Conservation (phyloP, 768 basidiomycete genomes). For the Daedaleopsis nitida region DNA sequence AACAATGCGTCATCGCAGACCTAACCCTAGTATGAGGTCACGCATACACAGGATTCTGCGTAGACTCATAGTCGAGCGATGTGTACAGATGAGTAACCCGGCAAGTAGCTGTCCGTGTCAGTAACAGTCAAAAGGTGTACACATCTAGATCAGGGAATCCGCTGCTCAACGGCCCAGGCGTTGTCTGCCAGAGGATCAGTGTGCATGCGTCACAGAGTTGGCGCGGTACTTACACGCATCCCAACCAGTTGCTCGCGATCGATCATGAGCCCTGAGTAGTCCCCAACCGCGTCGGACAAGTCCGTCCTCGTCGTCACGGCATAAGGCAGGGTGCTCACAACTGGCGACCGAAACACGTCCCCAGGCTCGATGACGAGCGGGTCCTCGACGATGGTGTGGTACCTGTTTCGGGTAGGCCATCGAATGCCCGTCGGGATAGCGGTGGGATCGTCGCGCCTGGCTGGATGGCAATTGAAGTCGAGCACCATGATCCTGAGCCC, state of each 20-base stretch:
- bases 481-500: slow-evolving; percentile 23
- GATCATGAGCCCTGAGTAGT: slow-evolving; percentile 44
- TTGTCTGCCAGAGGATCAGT: not conserved
- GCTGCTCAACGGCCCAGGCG: too few relatives aligned
- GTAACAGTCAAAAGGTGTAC: slow-evolving; percentile 31
- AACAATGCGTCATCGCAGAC: not conserved
- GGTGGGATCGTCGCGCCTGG: slow-evolving; percentile 23
- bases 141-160: slow-evolving; percentile 29
- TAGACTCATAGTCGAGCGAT: too few relatives aligned
- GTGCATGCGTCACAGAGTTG: not conserved
- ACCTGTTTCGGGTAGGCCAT: not conserved
- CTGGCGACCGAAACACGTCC: slow-evolving; percentile 17
- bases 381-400: slow-evolving; percentile 2
- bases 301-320: slow-evolving; percentile 14
- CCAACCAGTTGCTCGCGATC: slow-evolving; percentile 45
- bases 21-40: not conserved
- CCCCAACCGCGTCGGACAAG: not conserved
- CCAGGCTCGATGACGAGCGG: not conserved
- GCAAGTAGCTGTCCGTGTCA: not conserved
- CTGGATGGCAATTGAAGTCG: slow-evolving; percentile 36
- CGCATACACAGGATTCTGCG: not conserved
- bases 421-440: not conserved
- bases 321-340: slow-evolving; percentile 26
- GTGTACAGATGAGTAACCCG: too few relatives aligned
- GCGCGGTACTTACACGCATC: slow-evolving; percentile 37